phyloP scores from a whole-genome alignment of 2,329 filamentous ascomycete genomes.

The Pyricularia pennisetigena region DNA sequence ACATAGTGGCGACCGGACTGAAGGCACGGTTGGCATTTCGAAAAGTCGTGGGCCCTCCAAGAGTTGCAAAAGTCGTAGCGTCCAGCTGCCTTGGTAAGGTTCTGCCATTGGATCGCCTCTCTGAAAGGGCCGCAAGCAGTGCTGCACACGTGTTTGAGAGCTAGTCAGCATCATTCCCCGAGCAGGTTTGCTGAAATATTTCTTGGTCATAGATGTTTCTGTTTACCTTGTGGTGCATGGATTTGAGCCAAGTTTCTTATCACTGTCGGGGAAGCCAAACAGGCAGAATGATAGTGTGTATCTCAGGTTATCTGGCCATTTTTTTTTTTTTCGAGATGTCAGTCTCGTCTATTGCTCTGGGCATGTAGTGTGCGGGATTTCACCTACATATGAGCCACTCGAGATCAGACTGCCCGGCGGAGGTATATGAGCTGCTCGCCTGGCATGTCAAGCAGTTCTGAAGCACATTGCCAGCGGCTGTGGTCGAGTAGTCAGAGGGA shows the following conservation, averaged over 20 bases:
- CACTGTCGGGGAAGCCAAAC: slow-evolving; percentile 36
- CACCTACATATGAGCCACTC: slow-evolving; percentile 41
- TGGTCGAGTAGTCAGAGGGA: slow-evolving; percentile 20
- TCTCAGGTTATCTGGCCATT: slow-evolving; percentile 42
- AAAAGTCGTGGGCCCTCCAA: slow-evolving; percentile 30
- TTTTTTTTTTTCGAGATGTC: not conserved
- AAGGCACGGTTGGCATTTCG: slow-evolving; percentile 40
- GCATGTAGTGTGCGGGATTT: not conserved
- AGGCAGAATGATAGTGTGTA: slow-evolving; percentile 46
- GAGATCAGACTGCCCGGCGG: slow-evolving; percentile 38
- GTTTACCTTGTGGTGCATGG: slow-evolving; percentile 43
- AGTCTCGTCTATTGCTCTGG: not conserved
- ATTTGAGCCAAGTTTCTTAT: slow-evolving; percentile 22
- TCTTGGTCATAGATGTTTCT: not conserved
- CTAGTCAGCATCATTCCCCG: not conserved
- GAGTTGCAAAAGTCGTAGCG: slow-evolving; percentile 43
- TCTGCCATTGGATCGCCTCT: slow-evolving; percentile 35
- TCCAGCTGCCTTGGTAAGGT: slow-evolving; percentile 32
- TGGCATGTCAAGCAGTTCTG: slow-evolving; percentile 43
- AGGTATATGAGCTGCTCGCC: slow-evolving; percentile 33
- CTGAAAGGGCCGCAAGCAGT: slow-evolving; percentile 41
- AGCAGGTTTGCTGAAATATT: not conserved
- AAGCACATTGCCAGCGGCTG: slow-evolving; percentile 35
- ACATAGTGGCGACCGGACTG: slow-evolving; percentile 24
- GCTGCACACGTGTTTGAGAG: slow-evolving; percentile 20